Conservation (phyloP, 345 rosid genomes). For the Gossypium longicalyx region DNA sequence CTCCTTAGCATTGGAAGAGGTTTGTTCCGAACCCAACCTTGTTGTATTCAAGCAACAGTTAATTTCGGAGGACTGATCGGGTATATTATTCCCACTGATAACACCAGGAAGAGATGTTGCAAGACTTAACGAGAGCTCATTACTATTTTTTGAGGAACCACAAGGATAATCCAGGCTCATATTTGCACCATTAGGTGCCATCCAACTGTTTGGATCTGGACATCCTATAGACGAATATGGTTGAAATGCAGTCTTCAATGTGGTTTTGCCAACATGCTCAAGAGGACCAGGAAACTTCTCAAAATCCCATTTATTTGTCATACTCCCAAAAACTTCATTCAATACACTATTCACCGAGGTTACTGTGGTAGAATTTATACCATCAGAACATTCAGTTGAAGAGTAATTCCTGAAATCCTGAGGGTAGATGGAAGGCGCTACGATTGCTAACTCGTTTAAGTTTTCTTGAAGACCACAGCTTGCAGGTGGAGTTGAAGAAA, state of each 20-base stretch:
- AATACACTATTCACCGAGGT: constrained; percentile 27
- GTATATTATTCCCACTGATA: constrained; percentile 24
- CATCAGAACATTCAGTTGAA: constrained; percentile 28
- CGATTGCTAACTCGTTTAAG: constrained; percentile 18
- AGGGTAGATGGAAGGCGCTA: constrained; percentile 30
- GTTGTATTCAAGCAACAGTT: constrained; percentile 29
- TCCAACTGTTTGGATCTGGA: constrained; percentile 39
- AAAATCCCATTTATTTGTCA: constrained; percentile 29
- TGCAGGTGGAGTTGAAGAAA: constrained; percentile 28
- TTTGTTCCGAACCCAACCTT: constrained; percentile 46
- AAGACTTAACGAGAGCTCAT: constrained; percentile 78
- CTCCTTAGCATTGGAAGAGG: constrained; percentile 52
- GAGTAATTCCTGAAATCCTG: constrained; percentile 28
- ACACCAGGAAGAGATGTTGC: constrained; percentile 45
- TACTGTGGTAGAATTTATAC: constrained; percentile 27
- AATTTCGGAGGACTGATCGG: constrained; percentile 60
- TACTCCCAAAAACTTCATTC: constrained; percentile 29
- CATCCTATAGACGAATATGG: constrained; percentile 30
- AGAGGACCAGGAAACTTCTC: constrained; percentile 31
- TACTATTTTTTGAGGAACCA: constrained; percentile 30
- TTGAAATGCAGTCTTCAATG: constrained; percentile 39
- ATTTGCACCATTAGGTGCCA: constrained; percentile 34
- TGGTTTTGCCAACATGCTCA: constrained; percentile 31
- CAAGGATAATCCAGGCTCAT: constrained; percentile 25
- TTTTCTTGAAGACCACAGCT: constrained; percentile 41